Evolutionary conservation across 2,329 filamentous ascomycete genomes (phyloP), one percentile per base, ranked within the genome.

Genomic region (Sporothrix brasiliensis): DNA sequence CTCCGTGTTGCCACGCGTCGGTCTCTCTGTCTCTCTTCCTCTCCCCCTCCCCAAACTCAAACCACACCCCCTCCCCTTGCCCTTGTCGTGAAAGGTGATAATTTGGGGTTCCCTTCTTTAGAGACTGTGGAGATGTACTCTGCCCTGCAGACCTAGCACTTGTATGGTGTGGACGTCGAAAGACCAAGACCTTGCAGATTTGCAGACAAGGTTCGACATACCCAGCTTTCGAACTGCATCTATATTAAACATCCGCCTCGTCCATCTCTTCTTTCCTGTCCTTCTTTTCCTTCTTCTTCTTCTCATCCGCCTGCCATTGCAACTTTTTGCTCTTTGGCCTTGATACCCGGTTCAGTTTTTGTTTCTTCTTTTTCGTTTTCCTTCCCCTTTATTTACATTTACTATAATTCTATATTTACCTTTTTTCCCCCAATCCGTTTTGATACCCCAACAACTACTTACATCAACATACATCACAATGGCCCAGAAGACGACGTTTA

Each of bases 401-500:
- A 16, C 14, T 41, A 65, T 27, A 34, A 34, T 34, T 49, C 34
- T 49, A 39, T 66, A 66, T 34, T 34, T 34, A 6, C 49, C 49
- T 52, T 7, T 7, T 34, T 7, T 2, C 63, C 49, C 27, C 21
- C 21, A 24, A 49, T 27, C 16, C 16, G 49, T 68, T 50, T 58
- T 68, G 39, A 68, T 69, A 50, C 54, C 27, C 44, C 30, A 34
- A 54, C 30, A 13, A 34, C 34, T 24, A 24, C 34, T 7, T 9
- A 34, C 34, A 7, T 9, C 44, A 54, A 54, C 52, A 14, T 11
- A 16, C 21, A 47, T 4, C 2, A 68, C 30, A 44, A 76, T 76
- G 75, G 75, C 72, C 69, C 74, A 72, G 53, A 54, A 71, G 50
- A 76, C 58, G 14, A 63, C 75, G 10, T 76, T 76, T 54, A 52